Percentiles rank a stretch among this genome's conserved stretches.
Evolutionary conservation across 805 yeast species (phyloP).

Genomic region (Lipomyces lipofer): DNA sequence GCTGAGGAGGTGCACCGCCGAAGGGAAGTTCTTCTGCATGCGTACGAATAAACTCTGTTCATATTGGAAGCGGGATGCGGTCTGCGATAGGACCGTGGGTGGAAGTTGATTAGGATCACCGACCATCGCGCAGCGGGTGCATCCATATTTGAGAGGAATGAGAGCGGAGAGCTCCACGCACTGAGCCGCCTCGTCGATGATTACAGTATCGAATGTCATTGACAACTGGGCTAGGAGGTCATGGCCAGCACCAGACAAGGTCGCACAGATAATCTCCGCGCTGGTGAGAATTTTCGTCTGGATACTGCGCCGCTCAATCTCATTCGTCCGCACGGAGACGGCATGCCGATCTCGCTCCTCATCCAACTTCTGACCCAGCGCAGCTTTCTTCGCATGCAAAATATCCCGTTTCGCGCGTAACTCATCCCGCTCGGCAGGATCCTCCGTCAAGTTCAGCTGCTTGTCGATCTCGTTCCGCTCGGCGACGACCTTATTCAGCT

Average conservation of each 20-base stretch:
- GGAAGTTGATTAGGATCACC: constrained; percentile 99
- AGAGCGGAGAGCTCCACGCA: constrained; percentile 90
- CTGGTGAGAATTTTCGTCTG: constrained; percentile 70
- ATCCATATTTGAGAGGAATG: constrained; percentile 90
- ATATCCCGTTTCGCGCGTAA: constrained; percentile 52
- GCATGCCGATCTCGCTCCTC: constrained; percentile 73
- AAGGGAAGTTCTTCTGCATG: constrained; percentile 69
- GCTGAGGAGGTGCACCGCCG: constrained; percentile 69
- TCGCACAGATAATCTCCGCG: constrained; percentile 86
- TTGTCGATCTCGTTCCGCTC: constrained; percentile 60
- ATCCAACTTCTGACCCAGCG: constrained; percentile 71
- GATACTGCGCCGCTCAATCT: constrained; percentile 69
- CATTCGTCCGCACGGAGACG: constrained; percentile 69
- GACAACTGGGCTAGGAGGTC: constrained; percentile 74
- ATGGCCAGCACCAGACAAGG: constrained; percentile 93
- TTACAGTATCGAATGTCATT: constrained; percentile 81
- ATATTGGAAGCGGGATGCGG: constrained; percentile 75
- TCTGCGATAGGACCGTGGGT: constrained; percentile 90
- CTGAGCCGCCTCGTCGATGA: constrained; percentile 97
- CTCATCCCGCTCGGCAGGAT: constrained; percentile 32
- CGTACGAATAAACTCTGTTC: constrained; percentile 93
- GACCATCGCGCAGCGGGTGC: constrained; percentile 88
- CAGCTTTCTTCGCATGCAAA: constrained; percentile 62
- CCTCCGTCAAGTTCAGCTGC: constrained; percentile 40
- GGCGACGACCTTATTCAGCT: constrained; percentile 52